Conservation (phyloP, 2,329 filamentous ascomycete genomes). For the Xylaria sp. region DNA sequence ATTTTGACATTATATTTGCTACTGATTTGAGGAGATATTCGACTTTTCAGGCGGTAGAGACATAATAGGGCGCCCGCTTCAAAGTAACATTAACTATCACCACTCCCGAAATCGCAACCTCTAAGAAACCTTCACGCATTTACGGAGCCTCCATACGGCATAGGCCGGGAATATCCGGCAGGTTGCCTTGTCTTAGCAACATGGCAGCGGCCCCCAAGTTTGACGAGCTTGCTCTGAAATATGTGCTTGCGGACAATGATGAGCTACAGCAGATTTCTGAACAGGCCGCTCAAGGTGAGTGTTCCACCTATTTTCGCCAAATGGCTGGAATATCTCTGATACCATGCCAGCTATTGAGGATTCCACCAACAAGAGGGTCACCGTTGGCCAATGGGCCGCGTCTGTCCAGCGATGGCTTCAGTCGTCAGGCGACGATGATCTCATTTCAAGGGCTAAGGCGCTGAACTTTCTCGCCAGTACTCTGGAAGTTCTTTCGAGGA, state of each 20-base stretch:
- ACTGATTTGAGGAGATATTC: too few species aligned
- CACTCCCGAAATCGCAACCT: neutral
- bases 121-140: neutral
- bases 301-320: neutral
- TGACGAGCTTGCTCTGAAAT: slow-evolving; percentile 59
- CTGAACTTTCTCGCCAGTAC: slow-evolving; percentile 63
- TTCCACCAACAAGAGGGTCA: slow-evolving; percentile 50
- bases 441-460: slow-evolving; percentile 61
- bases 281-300: slow-evolving; percentile 47
- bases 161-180: slow-evolving; percentile 7
- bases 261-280: slow-evolving; percentile 49
- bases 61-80: neutral
- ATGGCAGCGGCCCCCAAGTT: slow-evolving; percentile 55
- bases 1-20: too few species aligned
- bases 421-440: slow-evolving; percentile 46
- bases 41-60: neutral
- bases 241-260: slow-evolving; percentile 58
- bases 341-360: slow-evolving; percentile 51
- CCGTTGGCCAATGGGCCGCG: slow-evolving; percentile 60
- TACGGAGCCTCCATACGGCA: neutral
- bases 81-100: neutral
- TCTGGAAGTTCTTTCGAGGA: slow-evolving; percentile 53
- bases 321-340: slow-evolving; percentile 6
- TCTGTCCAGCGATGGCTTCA: slow-evolving; percentile 62
- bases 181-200: slow-evolving; percentile 44